Evolutionary conservation across 441 rosid species (phyloP).

Genomic region (Raphanus hybrid): DNA sequence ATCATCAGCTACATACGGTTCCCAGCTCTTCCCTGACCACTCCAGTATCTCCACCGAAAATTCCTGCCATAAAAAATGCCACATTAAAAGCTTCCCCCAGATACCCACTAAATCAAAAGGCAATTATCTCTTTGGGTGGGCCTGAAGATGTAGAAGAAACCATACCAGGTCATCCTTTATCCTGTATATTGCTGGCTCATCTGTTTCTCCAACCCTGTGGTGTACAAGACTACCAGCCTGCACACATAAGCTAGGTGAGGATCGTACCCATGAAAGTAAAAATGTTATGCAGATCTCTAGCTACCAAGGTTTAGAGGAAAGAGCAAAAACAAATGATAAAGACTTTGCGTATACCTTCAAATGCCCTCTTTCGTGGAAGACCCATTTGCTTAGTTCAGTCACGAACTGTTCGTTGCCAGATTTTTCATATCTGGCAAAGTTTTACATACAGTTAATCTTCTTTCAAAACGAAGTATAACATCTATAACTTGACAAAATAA

Average conservation of each 20-base stretch:
- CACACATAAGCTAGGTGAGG: slow-evolving; percentile 28
- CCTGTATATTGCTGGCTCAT: slow-evolving; percentile 68
- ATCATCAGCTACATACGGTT: slow-evolving; percentile 43
- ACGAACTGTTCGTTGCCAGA: slow-evolving; percentile 84
- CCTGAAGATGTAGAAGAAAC: slow-evolving; percentile 27
- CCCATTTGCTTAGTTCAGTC: slow-evolving; percentile 90
- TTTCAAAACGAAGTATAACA: not conserved
- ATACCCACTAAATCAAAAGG: slow-evolving; percentile 6
- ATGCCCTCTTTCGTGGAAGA: slow-evolving; percentile 90
- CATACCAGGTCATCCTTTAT: slow-evolving; percentile 72
- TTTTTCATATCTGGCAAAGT: slow-evolving; percentile 61
- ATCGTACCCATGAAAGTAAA: slow-evolving; percentile 3
- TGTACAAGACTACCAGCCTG: slow-evolving; percentile 66
- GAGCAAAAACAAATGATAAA: slow-evolving; percentile 20
- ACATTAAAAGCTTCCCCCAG: slow-evolving; percentile 18
- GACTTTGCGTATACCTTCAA: slow-evolving; percentile 62
- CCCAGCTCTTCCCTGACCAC: slow-evolving; percentile 90
- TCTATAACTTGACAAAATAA: not conserved
- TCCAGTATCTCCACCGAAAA: slow-evolving; percentile 75
- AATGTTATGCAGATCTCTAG: not conserved
- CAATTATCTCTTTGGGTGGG: not conserved
- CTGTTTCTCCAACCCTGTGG: slow-evolving; percentile 61
- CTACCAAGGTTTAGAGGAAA: not conserved
- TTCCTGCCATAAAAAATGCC: slow-evolving; percentile 43
- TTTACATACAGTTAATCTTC: slow-evolving; percentile 30